A percentile compares a stretch with the other conserved stretches of the same genome.
These are phyloP conservation scores for Pilaira anomala DNA, from an alignment of 192 early-diverging fungal genomes.

Conservation along the genomic window DNA sequence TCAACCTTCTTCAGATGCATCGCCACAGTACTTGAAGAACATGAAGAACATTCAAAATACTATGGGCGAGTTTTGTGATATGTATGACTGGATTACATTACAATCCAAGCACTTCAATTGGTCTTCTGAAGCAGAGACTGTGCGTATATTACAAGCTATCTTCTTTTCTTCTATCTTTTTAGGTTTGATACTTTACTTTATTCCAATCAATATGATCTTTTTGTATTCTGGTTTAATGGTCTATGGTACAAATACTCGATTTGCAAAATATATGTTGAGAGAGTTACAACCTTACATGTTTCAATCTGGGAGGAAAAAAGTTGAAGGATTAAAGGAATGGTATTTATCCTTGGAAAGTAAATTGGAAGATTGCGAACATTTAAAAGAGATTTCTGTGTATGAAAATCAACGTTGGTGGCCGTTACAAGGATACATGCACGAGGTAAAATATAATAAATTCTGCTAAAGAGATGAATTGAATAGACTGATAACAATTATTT, in stretches of 20 bases:
- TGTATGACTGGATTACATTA: constrained; percentile 43
- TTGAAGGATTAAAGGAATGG: neutral
- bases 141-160: constrained; percentile 41
- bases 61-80: constrained; percentile 60
- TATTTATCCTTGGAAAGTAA: constrained; percentile 14
- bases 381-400: constrained; percentile 29
- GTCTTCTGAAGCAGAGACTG: constrained; percentile 42
- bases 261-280: constrained; percentile 35
- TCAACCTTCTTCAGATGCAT: constrained; percentile 27
- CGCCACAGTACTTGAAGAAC: constrained; percentile 64
- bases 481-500: too few relatives aligned
- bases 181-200: constrained; percentile 38
- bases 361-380: neutral
- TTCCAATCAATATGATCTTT: constrained; percentile 48
- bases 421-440: neutral
- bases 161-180: constrained; percentile 38
- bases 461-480: too few relatives aligned
- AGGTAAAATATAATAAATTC: neutral
- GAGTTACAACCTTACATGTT: constrained; percentile 13
- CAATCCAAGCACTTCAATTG: constrained; percentile 46
- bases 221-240: constrained; percentile 48
- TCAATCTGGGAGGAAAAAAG: neutral
- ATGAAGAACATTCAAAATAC: constrained; percentile 75
- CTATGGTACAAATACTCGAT: constrained; percentile 60
- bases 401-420: constrained; percentile 20